phyloP scores from a whole-genome alignment of 257 asterid species.

The Handroanthus guayacan region DNA sequence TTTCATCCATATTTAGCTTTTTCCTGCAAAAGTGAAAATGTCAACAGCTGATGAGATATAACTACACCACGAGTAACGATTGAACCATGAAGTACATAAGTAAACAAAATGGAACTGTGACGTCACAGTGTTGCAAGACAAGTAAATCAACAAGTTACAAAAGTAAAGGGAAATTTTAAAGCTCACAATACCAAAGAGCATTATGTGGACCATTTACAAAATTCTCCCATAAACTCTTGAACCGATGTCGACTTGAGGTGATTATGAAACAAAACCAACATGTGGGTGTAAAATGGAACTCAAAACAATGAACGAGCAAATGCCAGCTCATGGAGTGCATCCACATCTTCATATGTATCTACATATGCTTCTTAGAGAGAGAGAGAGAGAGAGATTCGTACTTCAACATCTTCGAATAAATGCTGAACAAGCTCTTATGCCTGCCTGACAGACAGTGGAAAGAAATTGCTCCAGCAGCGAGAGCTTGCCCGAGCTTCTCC shows the following conservation, averaged over 20 bases:
- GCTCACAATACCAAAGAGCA: no score
- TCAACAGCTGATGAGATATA: conserved; percentile 28
- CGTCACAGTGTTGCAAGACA: no score
- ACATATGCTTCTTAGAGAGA: neutral
- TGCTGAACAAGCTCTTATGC: conserved; percentile 83
- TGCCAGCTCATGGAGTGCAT: neutral
- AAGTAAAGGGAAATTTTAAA: no score
- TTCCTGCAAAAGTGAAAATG: conserved; percentile 55
- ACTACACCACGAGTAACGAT: conserved; percentile 8
- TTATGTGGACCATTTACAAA: no score
- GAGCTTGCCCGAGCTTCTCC: conserved; percentile 70
- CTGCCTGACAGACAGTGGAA: conserved; percentile 71
- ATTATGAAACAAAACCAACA: no score
- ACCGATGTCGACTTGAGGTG: no score
- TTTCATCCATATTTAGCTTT: conserved; percentile 79
- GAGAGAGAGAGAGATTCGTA: conserved; percentile 38
- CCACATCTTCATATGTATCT: neutral
- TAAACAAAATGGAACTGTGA: no score
- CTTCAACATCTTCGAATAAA: conserved; percentile 80
- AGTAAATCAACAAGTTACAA: no score
- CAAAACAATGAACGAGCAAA: conserved; percentile 4
- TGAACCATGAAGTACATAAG: neutral
- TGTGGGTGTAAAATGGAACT: neutral
- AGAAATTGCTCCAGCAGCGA: conserved; percentile 54
- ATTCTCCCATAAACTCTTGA: no score